Evolutionary conservation across 2,329 filamentous ascomycete genomes (phyloP), one percentile per base, ranked within the genome.

Genomic region (Penicillium aurantiogriseum): DNA sequence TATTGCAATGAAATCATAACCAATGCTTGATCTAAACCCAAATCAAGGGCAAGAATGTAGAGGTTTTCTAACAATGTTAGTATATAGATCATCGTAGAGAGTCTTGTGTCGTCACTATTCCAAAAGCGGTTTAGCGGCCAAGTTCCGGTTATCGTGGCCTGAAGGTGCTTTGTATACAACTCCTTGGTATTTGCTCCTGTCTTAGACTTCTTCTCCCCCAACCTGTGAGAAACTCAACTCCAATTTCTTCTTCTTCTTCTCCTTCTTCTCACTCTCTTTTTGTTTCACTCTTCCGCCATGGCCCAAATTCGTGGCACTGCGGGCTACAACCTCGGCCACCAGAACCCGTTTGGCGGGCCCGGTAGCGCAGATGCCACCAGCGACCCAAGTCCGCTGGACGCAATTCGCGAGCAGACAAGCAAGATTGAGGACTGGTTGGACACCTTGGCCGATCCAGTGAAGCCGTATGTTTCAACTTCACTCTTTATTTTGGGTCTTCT

Each of bases 351-450:
- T 69, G 87, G 85, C 63, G 85, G 83, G 47, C 81, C 81, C 58
- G 82, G 79, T 69, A 80, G 78, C 64, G 78, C 75, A 66, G 83
- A 88, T 65, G 85, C 82, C 58, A 84, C 81, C 57, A 84, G 83
- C 72, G 88, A 92, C 69, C 84, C 88, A 48, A 91, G 86, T 75
- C 87, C 89, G 57, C 85, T 99, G 67, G 94, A 97, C 76, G 85
- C 91, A 69, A 91, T 99, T 73, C 85, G 94, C 63, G 86, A 92
- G 76, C 92, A 97, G 78, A 99, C 94, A 51, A 96, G 90, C 88
- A 97, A 97, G 84, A 93, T 99, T 66, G 94, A 99, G 80, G 94
- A 99, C 74, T 79, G 90, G 74, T 78, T 99, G 73, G 94, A 97
- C 77, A 90, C 85, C 29, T 66, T 92, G 71, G 89, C 91, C 70